Evolutionary conservation across 495 filamentous ascomycete species (phyloP), one percentile per base, ranked within the genome.

Genomic region (Gamarada debralockiae): DNA sequence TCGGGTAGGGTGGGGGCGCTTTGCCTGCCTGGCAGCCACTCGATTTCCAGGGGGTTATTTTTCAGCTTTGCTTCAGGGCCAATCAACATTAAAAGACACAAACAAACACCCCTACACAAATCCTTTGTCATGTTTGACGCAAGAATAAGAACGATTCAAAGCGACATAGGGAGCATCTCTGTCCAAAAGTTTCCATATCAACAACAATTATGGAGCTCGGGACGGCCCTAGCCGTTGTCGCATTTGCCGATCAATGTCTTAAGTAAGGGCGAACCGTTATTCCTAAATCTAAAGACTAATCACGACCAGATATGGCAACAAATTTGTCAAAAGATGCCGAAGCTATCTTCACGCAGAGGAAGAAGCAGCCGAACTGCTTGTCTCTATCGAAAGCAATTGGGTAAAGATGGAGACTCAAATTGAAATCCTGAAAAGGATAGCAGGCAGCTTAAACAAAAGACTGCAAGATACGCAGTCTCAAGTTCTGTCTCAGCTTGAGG

Each of bases 291-390:
- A 21, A 10, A 3, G 27, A 5, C 21, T 5, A 2, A 41, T 20
- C 17, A 41, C 7, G 6, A 41, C 17, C 38, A 67, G 63, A 49
- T 66, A 66, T 55, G 65, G 66, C 34, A 66, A 66, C 20, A 55
- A 40, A 13, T 54, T 69, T 39, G 40, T 67, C 38, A 52, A 67
- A 8, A 56, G 29, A 22, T 70, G 61, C 49, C 15, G 45, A 34
- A 40, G 57, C 25, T 63, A 67, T 37, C 67, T 53, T 48, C 36
- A 53, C 42, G 67, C 66, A 38, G 34, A 56, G 31, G 31, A 50
- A 8, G 52, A 55, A 34, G 48, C 45, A 0, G 40, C 12, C 34
- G 54, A 57, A 22, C 38, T 55, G 20, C 25, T 55, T 15, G 27
- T 49, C 12, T 12, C 44, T 23, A 56, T 55, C 47, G 41, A 60